Evolutionary conservation across 345 rosid genomes (phyloP).

Genomic region (Bretschneidera sinensis): DNA sequence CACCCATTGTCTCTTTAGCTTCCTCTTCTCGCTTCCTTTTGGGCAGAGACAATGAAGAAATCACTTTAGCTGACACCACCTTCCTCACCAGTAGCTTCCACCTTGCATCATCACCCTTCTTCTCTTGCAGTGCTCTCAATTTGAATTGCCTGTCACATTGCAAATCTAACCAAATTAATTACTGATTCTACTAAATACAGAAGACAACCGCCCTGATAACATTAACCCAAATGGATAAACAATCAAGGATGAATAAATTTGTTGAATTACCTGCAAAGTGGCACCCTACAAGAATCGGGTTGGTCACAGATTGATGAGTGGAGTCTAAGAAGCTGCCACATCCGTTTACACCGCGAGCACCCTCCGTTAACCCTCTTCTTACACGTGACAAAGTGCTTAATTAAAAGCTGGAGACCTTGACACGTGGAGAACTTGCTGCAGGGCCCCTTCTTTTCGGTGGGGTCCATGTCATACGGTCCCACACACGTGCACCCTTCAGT

Average conservation of each 20-base stretch:
- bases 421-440: slow-evolving; percentile 62
- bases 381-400: slow-evolving; percentile 70
- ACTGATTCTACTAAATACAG: no score
- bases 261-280: slow-evolving; percentile 90
- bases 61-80: slow-evolving; percentile 63
- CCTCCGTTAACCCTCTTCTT: slow-evolving; percentile 53
- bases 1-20: no score
- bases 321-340: slow-evolving; percentile 89
- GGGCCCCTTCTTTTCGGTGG: slow-evolving; percentile 25
- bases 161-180: no score
- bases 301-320: slow-evolving; percentile 72
- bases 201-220: no score
- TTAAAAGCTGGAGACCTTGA: slow-evolving; percentile 62
- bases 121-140: slow-evolving; percentile 40
- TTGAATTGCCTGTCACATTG: slow-evolving; percentile 62
- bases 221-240: no score
- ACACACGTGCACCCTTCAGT: slow-evolving; percentile 77
- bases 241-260: no score
- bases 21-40: no score
- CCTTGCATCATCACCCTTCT: slow-evolving; percentile 41
- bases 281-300: slow-evolving; percentile 57
- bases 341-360: slow-evolving; percentile 67
- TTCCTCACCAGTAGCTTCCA: slow-evolving; percentile 75
- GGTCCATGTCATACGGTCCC: slow-evolving; percentile 47
- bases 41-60: slow-evolving; percentile 53